phyloP scores from a whole-genome alignment of 164 flowering plant genomes.

The Brasenia schreberi region DNA sequence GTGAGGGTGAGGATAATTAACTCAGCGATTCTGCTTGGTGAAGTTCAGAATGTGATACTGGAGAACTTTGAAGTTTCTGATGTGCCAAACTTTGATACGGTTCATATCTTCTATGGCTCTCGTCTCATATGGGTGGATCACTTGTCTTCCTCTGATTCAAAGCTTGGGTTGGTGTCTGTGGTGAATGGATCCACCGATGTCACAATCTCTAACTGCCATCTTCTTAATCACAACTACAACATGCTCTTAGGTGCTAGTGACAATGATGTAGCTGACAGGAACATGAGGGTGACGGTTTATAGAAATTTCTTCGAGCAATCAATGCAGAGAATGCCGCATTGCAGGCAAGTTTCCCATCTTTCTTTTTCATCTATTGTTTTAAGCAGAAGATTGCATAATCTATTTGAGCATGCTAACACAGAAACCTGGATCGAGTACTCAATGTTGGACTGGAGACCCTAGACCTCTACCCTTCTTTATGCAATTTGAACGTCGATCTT shows the following conservation, averaged over 20 bases:
- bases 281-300: constrained; percentile 15
- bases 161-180: constrained; percentile 17
- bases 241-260: constrained; percentile 21
- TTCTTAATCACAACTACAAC: constrained; percentile 16
- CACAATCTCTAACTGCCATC: constrained; percentile 21
- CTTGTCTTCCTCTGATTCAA: constrained; percentile 11
- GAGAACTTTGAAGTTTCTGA: constrained; percentile 19
- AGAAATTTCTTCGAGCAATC: constrained; percentile 19
- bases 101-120: constrained; percentile 17
- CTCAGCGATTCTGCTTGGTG: constrained; percentile 9
- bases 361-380: neutral
- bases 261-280: constrained; percentile 13
- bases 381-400: too few species aligned
- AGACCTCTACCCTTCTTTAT: too few species aligned
- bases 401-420: too few species aligned
- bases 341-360: constrained; percentile 11
- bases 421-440: too few species aligned
- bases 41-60: constrained; percentile 17
- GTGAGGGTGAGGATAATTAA: constrained; percentile 11
- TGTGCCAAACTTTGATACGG: constrained; percentile 12
- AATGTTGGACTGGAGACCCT: too few species aligned
- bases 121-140: constrained; percentile 20
- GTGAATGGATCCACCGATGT: constrained; percentile 21
- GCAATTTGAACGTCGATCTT: too few species aligned
- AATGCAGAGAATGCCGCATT: constrained; percentile 23